Percentiles rank a stretch among this genome's conserved stretches.
phyloP scores from a whole-genome alignment of 2,329 filamentous ascomycete species.

The Periconia macrospinosa region DNA sequence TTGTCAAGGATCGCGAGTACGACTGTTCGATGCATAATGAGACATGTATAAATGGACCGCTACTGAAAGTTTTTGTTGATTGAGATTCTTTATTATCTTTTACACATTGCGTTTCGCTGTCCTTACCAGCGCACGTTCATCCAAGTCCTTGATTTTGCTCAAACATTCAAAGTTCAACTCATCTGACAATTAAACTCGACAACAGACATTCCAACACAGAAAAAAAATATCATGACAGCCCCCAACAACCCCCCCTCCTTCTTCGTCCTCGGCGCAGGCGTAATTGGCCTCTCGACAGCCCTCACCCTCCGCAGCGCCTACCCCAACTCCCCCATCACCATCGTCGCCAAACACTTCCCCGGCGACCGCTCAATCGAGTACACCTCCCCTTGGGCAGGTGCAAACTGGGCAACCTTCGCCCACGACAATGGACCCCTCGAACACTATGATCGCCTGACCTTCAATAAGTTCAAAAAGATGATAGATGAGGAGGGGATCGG shows the following conservation, averaged over 20 bases:
- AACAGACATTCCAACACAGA: too few relatives aligned
- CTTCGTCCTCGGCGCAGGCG: constrained; percentile 57
- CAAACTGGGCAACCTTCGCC: constrained; percentile 69
- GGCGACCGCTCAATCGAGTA: constrained; percentile 93
- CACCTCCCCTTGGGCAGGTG: constrained; percentile 85
- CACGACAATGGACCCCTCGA: constrained; percentile 37
- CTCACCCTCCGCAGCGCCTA: constrained; percentile 60
- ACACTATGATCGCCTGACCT: constrained; percentile 35
- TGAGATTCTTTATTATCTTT: too few relatives aligned
- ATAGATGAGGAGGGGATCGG: constrained; percentile 24
- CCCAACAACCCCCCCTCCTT: constrained; percentile 13
- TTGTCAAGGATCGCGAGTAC: too few relatives aligned
- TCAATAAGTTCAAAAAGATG: constrained; percentile 28
- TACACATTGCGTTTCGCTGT: too few relatives aligned
- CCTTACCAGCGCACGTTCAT: too few relatives aligned
- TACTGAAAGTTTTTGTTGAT: too few relatives aligned
- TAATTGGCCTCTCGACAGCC: constrained; percentile 68
- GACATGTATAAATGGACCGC: too few relatives aligned
- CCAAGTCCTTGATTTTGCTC: too few relatives aligned
- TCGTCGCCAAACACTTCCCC: constrained; percentile 87
- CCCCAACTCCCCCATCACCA: constrained; percentile 62
- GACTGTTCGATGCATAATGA: too few relatives aligned
- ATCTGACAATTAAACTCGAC: too few relatives aligned
- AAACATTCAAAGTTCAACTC: too few relatives aligned
- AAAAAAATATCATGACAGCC: background rate